phyloP scores from a whole-genome alignment of 495 filamentous ascomycete genomes.

The Letharia lupina region DNA sequence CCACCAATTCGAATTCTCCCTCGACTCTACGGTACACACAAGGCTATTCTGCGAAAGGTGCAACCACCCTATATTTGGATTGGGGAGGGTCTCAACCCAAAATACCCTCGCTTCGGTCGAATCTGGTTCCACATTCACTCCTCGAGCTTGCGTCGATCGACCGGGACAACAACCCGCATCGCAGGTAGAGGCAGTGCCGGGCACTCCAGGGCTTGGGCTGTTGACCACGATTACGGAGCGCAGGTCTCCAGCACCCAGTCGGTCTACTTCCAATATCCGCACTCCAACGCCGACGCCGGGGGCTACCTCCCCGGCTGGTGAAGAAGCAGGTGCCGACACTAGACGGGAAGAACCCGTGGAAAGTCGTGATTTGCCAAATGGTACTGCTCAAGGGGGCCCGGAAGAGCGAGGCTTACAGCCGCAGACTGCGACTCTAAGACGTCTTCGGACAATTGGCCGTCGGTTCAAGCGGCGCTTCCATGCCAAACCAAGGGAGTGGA shows the following conservation, averaged over 20 bases:
- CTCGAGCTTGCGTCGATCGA: constrained; percentile 2
- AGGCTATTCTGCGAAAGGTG: constrained; percentile 11
- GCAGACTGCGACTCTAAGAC: background rate
- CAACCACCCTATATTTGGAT: constrained; percentile 13
- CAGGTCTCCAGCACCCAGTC: background rate
- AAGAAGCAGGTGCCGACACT: background rate
- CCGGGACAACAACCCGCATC: background rate
- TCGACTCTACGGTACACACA: constrained; percentile 6
- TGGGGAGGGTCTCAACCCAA: constrained; percentile 14
- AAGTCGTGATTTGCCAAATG: background rate
- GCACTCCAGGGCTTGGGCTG: background rate
- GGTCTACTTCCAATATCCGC: background rate
- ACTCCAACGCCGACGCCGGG: background rate
- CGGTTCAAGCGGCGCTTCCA: background rate
- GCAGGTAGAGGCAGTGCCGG: background rate
- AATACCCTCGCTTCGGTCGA: constrained; percentile 17
- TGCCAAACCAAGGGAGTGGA: constrained; percentile 4
- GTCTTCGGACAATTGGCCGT: background rate
- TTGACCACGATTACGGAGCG: background rate
- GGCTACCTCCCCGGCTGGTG: background rate
- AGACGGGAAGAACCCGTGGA: background rate
- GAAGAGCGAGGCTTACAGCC: background rate
- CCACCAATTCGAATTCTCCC: background rate
- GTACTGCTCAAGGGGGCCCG: background rate
- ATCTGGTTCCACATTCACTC: background rate